These are phyloP conservation scores for Penicillium flavigenum DNA, from an alignment of 495 filamentous ascomycete genomes.

Conservation along the genomic window DNA sequence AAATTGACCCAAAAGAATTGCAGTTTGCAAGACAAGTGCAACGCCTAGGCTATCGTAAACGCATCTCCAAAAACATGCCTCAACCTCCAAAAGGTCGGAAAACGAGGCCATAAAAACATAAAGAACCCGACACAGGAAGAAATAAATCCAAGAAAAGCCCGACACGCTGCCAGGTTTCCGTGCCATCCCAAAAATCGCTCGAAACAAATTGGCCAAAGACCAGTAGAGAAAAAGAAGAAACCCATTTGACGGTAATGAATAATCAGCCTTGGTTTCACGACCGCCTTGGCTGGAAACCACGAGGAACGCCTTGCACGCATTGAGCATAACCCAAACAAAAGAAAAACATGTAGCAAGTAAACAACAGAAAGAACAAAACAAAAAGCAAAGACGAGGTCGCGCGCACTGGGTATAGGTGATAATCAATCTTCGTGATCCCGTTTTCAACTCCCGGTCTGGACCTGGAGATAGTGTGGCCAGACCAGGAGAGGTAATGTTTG, in stretches of 20 bases:
- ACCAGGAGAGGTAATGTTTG: slow-evolving; percentile 4
- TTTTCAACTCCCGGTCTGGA: background rate
- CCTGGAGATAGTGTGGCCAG: background rate
- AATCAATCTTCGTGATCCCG: slow-evolving; percentile 17
- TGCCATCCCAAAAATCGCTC: slow-evolving; percentile 3
- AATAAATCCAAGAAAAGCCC: background rate
- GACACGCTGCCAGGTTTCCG: slow-evolving; percentile 1
- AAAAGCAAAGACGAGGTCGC: slow-evolving; percentile 1
- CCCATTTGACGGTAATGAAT: background rate
- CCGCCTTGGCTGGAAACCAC: background rate
- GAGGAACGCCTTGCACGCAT: slow-evolving; percentile 5
- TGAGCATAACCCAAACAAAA: background rate
- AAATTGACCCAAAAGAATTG: background rate
- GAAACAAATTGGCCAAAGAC: slow-evolving; percentile 5
- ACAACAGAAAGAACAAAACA: too few species aligned
- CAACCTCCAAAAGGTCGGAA: background rate
- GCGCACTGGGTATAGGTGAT: slow-evolving; percentile 16
- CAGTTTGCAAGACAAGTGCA: background rate
- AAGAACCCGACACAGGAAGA: background rate
- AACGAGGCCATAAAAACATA: background rate
- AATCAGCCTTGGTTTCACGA: background rate
- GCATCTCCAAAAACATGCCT: background rate
- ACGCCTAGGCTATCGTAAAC: slow-evolving; percentile 2
- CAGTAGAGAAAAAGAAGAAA: background rate
- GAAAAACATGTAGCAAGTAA: background rate